Evolutionary conservation across 768 basidiomycete genomes (phyloP).

Genomic region (Kwoniella shandongensis): DNA sequence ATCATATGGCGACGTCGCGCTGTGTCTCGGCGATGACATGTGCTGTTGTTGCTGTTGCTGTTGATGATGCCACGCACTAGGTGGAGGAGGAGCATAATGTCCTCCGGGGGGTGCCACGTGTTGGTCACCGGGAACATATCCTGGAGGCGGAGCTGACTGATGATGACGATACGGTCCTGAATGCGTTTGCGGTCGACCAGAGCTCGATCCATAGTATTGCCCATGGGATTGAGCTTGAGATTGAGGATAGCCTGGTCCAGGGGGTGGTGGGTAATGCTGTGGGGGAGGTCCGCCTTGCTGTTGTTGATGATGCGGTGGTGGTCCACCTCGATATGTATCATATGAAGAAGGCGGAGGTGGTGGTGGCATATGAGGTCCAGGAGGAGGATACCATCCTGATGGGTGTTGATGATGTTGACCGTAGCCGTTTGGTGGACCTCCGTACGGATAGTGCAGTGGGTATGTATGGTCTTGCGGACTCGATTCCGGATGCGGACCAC

Average conservation of each 20-base stretch:
- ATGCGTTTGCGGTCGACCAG: slow-evolving; percentile 15
- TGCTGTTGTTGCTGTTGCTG: slow-evolving; percentile 5
- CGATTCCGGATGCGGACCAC: too few species aligned
- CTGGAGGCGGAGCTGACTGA: slow-evolving; percentile 13
- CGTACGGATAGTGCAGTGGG: slow-evolving; percentile 3
- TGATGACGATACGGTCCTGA: slow-evolving; percentile 2
- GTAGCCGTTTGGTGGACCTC: slow-evolving; percentile 3
- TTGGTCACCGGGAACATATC: slow-evolving; percentile 17
- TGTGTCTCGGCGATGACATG: neutral
- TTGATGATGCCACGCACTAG: slow-evolving; percentile 1
- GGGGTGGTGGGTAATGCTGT: slow-evolving; percentile 1
- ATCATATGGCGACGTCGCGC: neutral
- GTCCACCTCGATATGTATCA: slow-evolving; percentile 13
- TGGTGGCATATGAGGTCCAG: slow-evolving; percentile 13
- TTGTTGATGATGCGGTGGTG: slow-evolving; percentile 2
- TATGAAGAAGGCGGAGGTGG: slow-evolving; percentile 19
- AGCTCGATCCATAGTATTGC: slow-evolving; percentile 12
- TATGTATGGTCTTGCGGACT: slow-evolving; percentile 2
- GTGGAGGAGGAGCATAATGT: neutral
- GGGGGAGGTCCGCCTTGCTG: neutral
- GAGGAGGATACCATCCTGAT: slow-evolving; percentile 3
- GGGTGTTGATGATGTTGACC: slow-evolving; percentile 7
- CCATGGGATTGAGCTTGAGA: neutral
- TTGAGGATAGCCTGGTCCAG: neutral
- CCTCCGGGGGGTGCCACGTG: neutral